Conservation (phyloP, 345 rosid species). For the Populus tremula region DNA sequence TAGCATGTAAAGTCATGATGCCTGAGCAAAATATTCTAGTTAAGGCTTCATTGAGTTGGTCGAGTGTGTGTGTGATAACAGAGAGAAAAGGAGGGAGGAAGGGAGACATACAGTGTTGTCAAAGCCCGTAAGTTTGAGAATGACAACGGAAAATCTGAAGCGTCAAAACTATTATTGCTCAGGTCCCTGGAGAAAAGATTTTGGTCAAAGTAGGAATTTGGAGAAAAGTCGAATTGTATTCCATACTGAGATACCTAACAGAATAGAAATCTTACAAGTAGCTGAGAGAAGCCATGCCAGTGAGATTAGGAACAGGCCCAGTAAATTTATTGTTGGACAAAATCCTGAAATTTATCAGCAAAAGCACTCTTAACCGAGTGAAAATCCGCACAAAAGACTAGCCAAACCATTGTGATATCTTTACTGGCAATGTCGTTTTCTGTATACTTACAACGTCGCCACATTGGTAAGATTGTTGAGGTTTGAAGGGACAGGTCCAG, state of each 20-base stretch:
- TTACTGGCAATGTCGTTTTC: neutral
- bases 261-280: slow-evolving; percentile 52
- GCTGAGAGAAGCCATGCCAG: slow-evolving; percentile 47
- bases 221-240: too few species aligned
- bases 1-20: neutral
- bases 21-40: neutral
- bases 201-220: neutral
- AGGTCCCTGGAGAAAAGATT: slow-evolving; percentile 54
- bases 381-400: neutral
- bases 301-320: slow-evolving; percentile 64
- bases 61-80: neutral
- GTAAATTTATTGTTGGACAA: slow-evolving; percentile 63
- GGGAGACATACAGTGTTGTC: slow-evolving; percentile 56
- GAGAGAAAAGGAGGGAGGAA: slow-evolving; percentile 14
- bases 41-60: neutral
- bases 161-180: slow-evolving; percentile 64
- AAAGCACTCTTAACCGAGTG: neutral
- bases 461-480: slow-evolving; percentile 57
- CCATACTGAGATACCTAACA: neutral
- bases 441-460: slow-evolving; percentile 57
- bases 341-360: slow-evolving; percentile 38
- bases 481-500: slow-evolving; percentile 52
- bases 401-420: neutral
- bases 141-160: slow-evolving; percentile 60
- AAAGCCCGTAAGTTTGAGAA: slow-evolving; percentile 39